Base-by-base conservation (phyloP, 2,329 filamentous ascomycete species). In the Aspergillus aculeatus region DNA sequence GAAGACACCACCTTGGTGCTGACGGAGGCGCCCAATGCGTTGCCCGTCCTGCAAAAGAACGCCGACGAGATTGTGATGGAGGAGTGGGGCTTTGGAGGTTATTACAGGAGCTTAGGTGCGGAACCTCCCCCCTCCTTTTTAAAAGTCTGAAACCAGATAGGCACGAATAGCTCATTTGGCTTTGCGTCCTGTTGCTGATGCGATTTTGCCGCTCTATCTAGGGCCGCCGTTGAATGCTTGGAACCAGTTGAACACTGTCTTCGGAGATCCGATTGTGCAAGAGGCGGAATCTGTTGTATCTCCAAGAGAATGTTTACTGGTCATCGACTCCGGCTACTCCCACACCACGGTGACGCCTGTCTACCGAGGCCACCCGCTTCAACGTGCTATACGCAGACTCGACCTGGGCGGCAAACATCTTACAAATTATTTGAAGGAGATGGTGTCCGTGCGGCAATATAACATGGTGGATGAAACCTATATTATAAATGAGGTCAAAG, bases 41-140 rank as follows among this genome's bases (percentile, higher is more conserved):
- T 96, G 58, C 87, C 89, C 0, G 86, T 87, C 12, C 78, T 99
- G 64, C 92, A 97, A 76, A 86, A 88, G 44, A 95, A 97, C 73
- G 92, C 91, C 68, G 95, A 99, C 71, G 94, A 99, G 79, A 92
- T 99, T 71, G 86, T 98, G 1, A 98, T 99, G 80, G 95, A 99
- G 73, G 93, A 98, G 73, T 99, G 95, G 79, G 91, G 91, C 2
- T 99, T 99, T 76, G 85, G 89, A 11, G 89, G 90, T 66, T 96
- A 96, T 77, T 89, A 89, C 65, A 86, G 95, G 62, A 88, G 86
- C 59, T 80, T 90, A 64, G 90, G 90, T 84, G 72, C 66, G 80
- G 85, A 4, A 35, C 4, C 32, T 10, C 11, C 10, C 10, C 11
- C 32, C 32, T 14, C 73, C 61, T 35, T 1, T 35, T 4, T 23